Evolutionary conservation across 1,284 basidiomycete genomes (phyloP), one percentile per base, ranked within the genome.

Genomic region (Sanghuangporus sanghuang): DNA sequence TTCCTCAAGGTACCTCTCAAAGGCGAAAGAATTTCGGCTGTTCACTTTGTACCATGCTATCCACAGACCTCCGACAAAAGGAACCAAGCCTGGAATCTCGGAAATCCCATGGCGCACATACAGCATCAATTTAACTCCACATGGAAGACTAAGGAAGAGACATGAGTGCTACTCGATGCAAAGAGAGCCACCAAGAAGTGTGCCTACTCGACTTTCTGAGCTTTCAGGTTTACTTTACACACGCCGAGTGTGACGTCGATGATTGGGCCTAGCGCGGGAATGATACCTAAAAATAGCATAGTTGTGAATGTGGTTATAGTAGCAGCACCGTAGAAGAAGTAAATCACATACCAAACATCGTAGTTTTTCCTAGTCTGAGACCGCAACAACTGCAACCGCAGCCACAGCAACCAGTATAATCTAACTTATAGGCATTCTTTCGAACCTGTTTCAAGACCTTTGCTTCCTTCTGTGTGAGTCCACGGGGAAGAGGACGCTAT

Each of bases 31-130:
- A 71, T 97, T 97, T 67, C 95, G 81, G 52, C 86, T 91, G 75
- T 97, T 98, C n/a, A 93, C 86, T 73, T 93, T 95, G 82, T 81
- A 96, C 8, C 76, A 77, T 56, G 79, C 93, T 71, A 95, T 74
- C 3, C 87, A 73, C 55, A 97, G 72, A 73, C 95, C 93, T 2
- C 95, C 95, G 0, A 85, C 81, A 44, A 93, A 53, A 0, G 95
- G 95, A 2, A 96, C 75, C 59, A 95, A 76, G 36, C 93, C 92
- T 6, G 92, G 78, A 0, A 79, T 81, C 0, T 85, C 85, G 18
- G 89, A 87, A 16, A 96, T 76, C 6, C 83, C 81, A 67, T 93
- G 92, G 78, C 96, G 95, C 64, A 87, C 65, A 50, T 92, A 67
- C 95, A 97, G 95, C 63, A 21, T 77, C 74, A 2, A 88, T 67